Base-by-base conservation (phyloP, 1,284 basidiomycete genomes). In the Microbotryum scabiosae region DNA sequence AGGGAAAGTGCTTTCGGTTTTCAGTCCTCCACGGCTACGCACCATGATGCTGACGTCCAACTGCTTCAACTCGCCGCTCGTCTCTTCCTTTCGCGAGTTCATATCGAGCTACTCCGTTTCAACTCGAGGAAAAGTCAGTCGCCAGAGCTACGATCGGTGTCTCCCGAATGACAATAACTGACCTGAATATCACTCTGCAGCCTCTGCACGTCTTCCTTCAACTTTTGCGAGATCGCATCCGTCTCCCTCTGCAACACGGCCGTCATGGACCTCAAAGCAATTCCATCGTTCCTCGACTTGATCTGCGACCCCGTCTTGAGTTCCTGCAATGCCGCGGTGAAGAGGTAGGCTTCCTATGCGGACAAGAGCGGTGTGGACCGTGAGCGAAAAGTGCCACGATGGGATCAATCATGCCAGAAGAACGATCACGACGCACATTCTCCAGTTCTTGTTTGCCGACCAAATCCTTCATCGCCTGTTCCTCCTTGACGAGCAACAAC, bases 21-120 rank as follows among this genome's bases (percentile, higher is more conserved):
- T 6, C 18, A 45, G 26, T n/a, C 48, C 25, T 23, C 6, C 26
- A 50, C 36, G 53, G 62, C 71, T 10, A 71, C 78, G 51, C 49
- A 90, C 93, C 82, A 97, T 92, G 59, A 96, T 89, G 36, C 81
- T 79, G 62, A 97, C 87, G 70, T 94, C 92, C 70, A 87, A 84
- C 50, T 82, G 81, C 77, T 96, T 97, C 68, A 89, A 76, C 61
- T 96, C 91, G 16, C 85, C 82, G 73, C 86, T 88, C n/a, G 86
- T 84, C 74, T 98, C 96, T 68, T 87, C 88, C 78, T 94, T 97
- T 62, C 93, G 82, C 66, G 85, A 91, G 73, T 96, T 92, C 70
- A 97, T 81, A 62, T 98, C 94, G 82, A 98, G 90, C 75, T 97
- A 91, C 61, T 94, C 88, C 12, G 36, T 18, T 32, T 71, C 28